Evolutionary conservation across 768 basidiomycete genomes (phyloP).

Genomic region (Rhizopogon rudus): DNA sequence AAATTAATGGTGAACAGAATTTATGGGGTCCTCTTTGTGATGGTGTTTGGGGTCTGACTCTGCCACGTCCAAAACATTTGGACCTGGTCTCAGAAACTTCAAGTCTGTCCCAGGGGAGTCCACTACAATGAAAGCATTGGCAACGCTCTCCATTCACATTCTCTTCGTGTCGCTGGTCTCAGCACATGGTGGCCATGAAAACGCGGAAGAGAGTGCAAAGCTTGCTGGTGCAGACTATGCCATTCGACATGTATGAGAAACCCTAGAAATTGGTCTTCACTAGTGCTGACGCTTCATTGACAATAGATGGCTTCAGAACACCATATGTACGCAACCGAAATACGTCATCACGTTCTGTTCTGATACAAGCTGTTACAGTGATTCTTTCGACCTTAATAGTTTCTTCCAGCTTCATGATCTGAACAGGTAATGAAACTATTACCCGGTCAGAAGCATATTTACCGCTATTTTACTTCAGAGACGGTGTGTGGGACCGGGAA

Average conservation of each 20-base stretch:
- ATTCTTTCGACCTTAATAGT: conserved; percentile 76
- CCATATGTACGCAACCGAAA: conserved; percentile 54
- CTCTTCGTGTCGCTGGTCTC: conserved; percentile 26
- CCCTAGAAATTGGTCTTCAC: neutral
- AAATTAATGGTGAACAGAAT: no score
- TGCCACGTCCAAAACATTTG: no score
- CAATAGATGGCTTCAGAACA: conserved; percentile 84
- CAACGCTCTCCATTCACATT: conserved; percentile 37
- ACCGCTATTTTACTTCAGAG: conserved; percentile 33
- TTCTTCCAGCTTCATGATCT: conserved; percentile 98
- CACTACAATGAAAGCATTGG: conserved; percentile 43
- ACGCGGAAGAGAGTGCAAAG: conserved; percentile 56
- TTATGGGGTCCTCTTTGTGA: neutral
- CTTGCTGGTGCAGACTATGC: conserved; percentile 57
- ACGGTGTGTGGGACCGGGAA: conserved; percentile 77
- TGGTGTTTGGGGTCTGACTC: no score
- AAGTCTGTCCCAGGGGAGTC: neutral
- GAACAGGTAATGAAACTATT: conserved; percentile 49
- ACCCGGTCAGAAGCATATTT: neutral
- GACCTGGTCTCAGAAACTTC: no score
- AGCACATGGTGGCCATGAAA: conserved; percentile 63
- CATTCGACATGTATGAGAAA: conserved; percentile 75
- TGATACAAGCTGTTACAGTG: conserved; percentile 37
- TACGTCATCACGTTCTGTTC: neutral
- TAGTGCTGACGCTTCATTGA: conserved; percentile 12